phyloP scores from a whole-genome alignment of 1,284 basidiomycete species.

The Apiotrichum siamense region DNA sequence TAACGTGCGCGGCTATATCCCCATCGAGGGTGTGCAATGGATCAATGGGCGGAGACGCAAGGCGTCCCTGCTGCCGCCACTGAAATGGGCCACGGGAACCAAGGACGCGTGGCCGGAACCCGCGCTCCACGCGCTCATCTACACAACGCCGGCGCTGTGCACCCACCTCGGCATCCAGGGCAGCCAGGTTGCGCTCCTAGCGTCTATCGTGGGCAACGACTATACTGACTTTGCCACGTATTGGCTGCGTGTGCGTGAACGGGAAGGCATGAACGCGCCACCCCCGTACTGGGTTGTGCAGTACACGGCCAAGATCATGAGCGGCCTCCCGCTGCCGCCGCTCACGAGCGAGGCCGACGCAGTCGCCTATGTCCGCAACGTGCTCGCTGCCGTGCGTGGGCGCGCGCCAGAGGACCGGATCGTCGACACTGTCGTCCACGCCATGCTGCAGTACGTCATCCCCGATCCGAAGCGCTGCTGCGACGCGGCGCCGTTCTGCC shows the following conservation, averaged over 20 bases:
- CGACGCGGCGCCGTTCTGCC: background rate
- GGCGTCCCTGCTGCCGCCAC: slow-evolving; percentile 58
- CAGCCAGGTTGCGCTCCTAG: slow-evolving; percentile 69
- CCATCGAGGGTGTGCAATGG: slow-evolving; percentile 74
- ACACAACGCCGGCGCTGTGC: slow-evolving; percentile 60
- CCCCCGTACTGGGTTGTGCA: background rate
- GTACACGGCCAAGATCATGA: background rate
- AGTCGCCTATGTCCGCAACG: background rate
- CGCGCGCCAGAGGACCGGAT: background rate
- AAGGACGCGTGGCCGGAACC: slow-evolving; percentile 44
- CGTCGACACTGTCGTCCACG: background rate
- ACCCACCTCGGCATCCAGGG: slow-evolving; percentile 61
- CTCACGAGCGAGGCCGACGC: background rate
- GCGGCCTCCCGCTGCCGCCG: background rate
- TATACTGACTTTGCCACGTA: slow-evolving; percentile 48
- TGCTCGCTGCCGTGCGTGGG: background rate
- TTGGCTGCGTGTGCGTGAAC: background rate
- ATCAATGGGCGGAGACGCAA: slow-evolving; percentile 28
- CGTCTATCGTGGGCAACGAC: slow-evolving; percentile 78
- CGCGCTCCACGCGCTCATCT: slow-evolving; percentile 53
- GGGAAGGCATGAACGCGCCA: background rate
- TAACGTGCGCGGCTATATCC: slow-evolving; percentile 60
- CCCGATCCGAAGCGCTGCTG: background rate
- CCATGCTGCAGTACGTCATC: background rate
- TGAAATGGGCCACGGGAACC: no score